Conservation (phyloP, 2,329 filamentous ascomycete genomes). For the Fusarium pseudocircinatum region DNA sequence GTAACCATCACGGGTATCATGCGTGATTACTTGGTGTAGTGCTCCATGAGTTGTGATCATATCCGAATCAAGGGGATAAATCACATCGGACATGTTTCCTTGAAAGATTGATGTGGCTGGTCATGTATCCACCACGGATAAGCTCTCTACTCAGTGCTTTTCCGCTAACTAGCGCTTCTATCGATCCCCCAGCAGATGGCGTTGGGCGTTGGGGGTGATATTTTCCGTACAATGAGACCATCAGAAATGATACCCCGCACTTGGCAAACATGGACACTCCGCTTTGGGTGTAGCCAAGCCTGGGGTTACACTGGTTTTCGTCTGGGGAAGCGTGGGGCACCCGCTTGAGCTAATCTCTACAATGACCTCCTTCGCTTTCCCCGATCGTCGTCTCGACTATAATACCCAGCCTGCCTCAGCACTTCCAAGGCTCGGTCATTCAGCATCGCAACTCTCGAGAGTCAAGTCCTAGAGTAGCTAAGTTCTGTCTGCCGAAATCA, state of each 20-base stretch:
- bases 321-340: slow-evolving; percentile 24
- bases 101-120: background rate
- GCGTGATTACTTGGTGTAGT: background rate
- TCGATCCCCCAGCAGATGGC: background rate
- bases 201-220: background rate
- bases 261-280: slow-evolving; percentile 2
- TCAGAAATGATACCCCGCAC: slow-evolving; percentile 30
- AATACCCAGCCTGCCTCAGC: slow-evolving; percentile 16
- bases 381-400: slow-evolving; percentile 19
- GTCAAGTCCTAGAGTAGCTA: background rate
- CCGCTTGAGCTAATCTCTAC: slow-evolving; percentile 1
- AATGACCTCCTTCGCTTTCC: slow-evolving; percentile 7
- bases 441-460: background rate
- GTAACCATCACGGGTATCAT: background rate
- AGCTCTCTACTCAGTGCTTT: slow-evolving; percentile 10
- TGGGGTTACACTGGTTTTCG: slow-evolving; percentile 21
- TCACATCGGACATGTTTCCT: slow-evolving; percentile 14
- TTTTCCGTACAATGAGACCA: slow-evolving; percentile 32
- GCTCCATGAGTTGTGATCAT: slow-evolving; percentile 1
- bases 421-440: background rate
- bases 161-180: slow-evolving; percentile 13
- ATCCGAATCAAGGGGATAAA: slow-evolving; percentile 18
- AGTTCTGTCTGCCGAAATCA: too few relatives aligned
- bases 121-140: slow-evolving; percentile 21
- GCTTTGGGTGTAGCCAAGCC: slow-evolving; percentile 24